A percentile compares a stretch with the other conserved stretches of the same genome.
phyloP scores from a whole-genome alignment of 2,329 filamentous ascomycete species.

The Coccinonectria pachysandricola region DNA sequence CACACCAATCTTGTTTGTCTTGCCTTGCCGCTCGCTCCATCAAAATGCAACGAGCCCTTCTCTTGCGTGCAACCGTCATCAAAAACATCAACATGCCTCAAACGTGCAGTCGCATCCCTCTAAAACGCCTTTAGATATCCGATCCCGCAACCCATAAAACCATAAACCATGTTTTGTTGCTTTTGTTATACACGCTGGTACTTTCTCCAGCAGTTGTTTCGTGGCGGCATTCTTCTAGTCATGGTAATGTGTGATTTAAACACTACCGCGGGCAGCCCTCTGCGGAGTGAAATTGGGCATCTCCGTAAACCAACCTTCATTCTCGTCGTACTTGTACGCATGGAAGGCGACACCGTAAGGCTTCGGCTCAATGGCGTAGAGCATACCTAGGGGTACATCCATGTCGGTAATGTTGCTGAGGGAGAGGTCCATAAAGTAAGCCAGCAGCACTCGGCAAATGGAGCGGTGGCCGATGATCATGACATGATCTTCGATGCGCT shows the following conservation, averaged over 20 bases:
- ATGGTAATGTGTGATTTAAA: too few relatives aligned
- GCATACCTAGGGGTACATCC: conserved; percentile 84
- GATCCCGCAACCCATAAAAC: too few relatives aligned
- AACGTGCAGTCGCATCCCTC: conserved; percentile 9
- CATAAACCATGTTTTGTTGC: too few relatives aligned
- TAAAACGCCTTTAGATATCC: conserved; percentile 16
- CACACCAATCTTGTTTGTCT: conserved; percentile 11
- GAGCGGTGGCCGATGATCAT: conserved; percentile 88
- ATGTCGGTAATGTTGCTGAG: conserved; percentile 88
- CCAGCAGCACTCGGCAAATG: conserved; percentile 82
- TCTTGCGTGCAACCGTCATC: conserved; percentile 14
- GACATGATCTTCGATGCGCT: conserved; percentile 93
- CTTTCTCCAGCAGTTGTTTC: too few relatives aligned
- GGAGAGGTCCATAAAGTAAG: conserved; percentile 91
- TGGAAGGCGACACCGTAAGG: conserved; percentile 97
- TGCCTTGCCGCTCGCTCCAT: conserved; percentile 18
- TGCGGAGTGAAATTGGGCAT: conserved; percentile 73
- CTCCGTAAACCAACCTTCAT: conserved; percentile 71
- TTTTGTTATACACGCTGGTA: too few relatives aligned
- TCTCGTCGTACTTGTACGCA: conserved; percentile 81
- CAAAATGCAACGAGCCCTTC: conserved; percentile 16
- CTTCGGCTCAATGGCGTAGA: conserved; percentile 93
- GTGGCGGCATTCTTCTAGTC: too few relatives aligned
- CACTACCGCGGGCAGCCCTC: conserved; percentile 29
- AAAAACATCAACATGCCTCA: too few relatives aligned